Base-by-base conservation (phyloP, 108 stramenopile genomes). In the Mayamaea pseudoterrestris region DNA sequence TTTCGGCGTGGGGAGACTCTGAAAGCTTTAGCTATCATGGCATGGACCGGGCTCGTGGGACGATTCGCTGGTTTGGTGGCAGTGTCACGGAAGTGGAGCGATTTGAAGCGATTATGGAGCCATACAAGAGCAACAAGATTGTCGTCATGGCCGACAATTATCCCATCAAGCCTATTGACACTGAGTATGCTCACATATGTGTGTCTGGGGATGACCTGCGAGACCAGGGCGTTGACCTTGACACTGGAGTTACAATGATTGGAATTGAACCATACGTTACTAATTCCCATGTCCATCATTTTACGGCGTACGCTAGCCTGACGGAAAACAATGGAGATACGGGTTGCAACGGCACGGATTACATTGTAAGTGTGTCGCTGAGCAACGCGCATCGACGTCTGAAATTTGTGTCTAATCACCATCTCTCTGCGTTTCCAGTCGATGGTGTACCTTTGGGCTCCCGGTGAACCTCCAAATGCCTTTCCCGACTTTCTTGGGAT, bases 1-100 rank as follows among this genome's bases (percentile, higher is more conserved):
- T 80, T 57, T 71, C 71, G 4, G 78, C 78, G 8, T 80, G 78
- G 78, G 78, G 78, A 9, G 71, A 80, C 24, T 44, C 39, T 9
- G 14, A 32, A 0, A 30, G 12, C 0, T 16, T 64, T 5, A 30
- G 44, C 12, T 80, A 70, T 40, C 78, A 80, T 53, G 74, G 74
- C 0, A 28, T 44, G 2, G 58, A 58, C 35, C 32, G 49, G 24
- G 68, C 61, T 1, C 44, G 63, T 31, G 37, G 50, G 9, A 27
- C 68, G 5, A 47, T 80, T 17, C 74, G 73, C 27, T 55, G 69
- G 31, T 68, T 57, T 44, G 55, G 53, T 2, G 29, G 30, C 26
- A 42, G 28, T 32, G 40, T 40, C 20, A 42, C 46, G 7, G 49
- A 52, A 47, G 17, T 14, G 18, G 27, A 40, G 8, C 35, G 41